These are phyloP conservation scores for Amphicarpaea edgeworthii DNA, from an alignment of 306 rosid genomes.

Conservation along the genomic window DNA sequence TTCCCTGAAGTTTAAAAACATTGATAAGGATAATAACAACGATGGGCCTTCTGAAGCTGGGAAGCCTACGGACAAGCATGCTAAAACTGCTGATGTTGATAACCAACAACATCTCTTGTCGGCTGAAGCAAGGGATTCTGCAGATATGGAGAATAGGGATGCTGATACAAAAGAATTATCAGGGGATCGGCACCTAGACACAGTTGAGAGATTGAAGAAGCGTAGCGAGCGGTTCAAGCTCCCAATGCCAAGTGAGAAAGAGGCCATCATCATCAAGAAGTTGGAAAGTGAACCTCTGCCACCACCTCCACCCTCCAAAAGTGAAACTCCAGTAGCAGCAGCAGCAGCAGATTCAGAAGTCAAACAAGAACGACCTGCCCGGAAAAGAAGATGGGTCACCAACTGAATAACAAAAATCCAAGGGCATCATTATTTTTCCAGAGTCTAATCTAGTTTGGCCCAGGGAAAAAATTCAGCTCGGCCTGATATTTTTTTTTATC, in stretches of 20 bases:
- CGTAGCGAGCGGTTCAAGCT: slow-evolving; percentile 98
- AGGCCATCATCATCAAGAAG: slow-evolving; percentile 65
- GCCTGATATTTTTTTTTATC: slow-evolving; percentile 43
- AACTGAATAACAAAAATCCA: slow-evolving; percentile 50
- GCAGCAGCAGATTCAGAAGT: slow-evolving; percentile 70
- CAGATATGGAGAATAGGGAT: slow-evolving; percentile 71
- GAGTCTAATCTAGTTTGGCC: slow-evolving; percentile 34
- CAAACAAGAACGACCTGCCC: slow-evolving; percentile 93
- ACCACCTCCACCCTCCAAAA: slow-evolving; percentile 66
- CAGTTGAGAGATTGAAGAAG: slow-evolving; percentile 97
- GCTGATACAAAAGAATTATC: slow-evolving; percentile 60
- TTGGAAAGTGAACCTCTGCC: slow-evolving; percentile 80
- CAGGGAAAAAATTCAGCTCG: slow-evolving; percentile 46
- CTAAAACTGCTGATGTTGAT: slow-evolving; percentile 59
- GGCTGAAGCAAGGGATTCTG: slow-evolving; percentile 69
- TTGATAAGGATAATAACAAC: slow-evolving; percentile 60
- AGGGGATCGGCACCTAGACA: slow-evolving; percentile 84
- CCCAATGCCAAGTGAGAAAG: slow-evolving; percentile 97
- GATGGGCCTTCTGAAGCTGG: slow-evolving; percentile 64
- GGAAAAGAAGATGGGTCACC: slow-evolving; percentile 96
- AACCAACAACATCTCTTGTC: slow-evolving; percentile 55
- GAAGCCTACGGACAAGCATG: slow-evolving; percentile 65
- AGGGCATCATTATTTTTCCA: slow-evolving; percentile 36
- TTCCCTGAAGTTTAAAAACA: slow-evolving; percentile 61
- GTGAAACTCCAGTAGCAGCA: slow-evolving; percentile 65